phyloP scores from a whole-genome alignment of 768 basidiomycete genomes.

The Mycena galopus region DNA sequence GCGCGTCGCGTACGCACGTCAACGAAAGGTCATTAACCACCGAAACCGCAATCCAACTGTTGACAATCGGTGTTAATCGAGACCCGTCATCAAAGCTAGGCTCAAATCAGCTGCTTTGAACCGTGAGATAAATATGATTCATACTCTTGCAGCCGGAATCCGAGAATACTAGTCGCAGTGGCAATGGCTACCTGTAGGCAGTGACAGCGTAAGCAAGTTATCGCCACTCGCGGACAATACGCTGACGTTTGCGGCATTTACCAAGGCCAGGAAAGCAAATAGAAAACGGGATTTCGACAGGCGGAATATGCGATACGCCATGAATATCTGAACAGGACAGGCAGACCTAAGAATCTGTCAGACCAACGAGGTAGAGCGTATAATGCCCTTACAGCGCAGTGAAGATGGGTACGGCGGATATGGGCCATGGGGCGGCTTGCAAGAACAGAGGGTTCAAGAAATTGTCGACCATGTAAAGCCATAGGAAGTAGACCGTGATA shows the following conservation, averaged over 20 bases:
- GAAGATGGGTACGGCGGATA: not conserved
- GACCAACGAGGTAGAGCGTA: not conserved
- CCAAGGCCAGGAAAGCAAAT: not conserved
- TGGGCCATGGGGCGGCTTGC: not conserved
- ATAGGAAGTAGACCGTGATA: not conserved
- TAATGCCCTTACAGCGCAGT: not conserved
- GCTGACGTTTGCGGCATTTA: not conserved
- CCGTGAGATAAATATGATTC: not conserved
- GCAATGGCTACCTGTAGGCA: not conserved
- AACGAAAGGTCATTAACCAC: not conserved
- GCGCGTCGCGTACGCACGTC: not conserved
- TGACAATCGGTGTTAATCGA: not conserved
- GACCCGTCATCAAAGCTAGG: not conserved
- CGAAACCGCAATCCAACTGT: not conserved
- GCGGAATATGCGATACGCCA: not conserved
- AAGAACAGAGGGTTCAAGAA: not conserved
- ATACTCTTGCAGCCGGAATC: not conserved
- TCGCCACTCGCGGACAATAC: not conserved
- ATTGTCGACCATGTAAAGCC: not conserved
- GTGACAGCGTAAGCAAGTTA: not conserved
- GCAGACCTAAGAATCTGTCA: not conserved
- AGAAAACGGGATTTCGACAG: not conserved
- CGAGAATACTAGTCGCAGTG: not conserved
- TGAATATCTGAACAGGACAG: slow-evolving; percentile 5
- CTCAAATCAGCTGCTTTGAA: not conserved